Base-by-base conservation (phyloP, 805 yeast species). In the Yarrowia deformans region DNA sequence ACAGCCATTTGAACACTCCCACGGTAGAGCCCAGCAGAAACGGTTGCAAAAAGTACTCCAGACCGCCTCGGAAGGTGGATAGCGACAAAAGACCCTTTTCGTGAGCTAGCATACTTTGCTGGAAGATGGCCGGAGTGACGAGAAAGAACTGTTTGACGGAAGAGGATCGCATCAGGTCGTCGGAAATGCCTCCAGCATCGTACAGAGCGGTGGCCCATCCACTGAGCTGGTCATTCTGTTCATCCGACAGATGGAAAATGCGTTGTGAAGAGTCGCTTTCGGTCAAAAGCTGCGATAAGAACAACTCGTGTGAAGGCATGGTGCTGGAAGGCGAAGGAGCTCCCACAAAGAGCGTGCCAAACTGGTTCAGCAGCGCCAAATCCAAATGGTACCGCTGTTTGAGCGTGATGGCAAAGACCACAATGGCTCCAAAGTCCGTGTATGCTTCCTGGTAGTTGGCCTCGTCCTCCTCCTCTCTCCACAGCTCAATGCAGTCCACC, bases 31-130 rank as follows among this genome's bases (percentile, higher is more conserved):
- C 81, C 1, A 90, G 81, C 72, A 94, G 81, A 71, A 91, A 90
- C 2, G 91, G 90, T 74, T 93, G 97, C 55, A 90, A 81, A 72
- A 94, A 90, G 74, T 93, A 92, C 74, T 93, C 98, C 43, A 94
- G 81, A 0, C 97, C 98, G 69, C 90, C 90, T 60, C 83, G 83
- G 49, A 92, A 80, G 5, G 87, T 84, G 4, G 87, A 88, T 10
- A 83, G 76, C 72, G 87, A 89, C 3, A 91, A 81, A 14, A 85
- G 78, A 1, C 85, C 86, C 32, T 83, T 77, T 29, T 84, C 83
- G 63, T 86, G 81, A 0, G 96, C 90, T 16, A 83, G 76, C 13
- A 91, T 81, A 0, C 91, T 88, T 75, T 91, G 93, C 71, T 87
- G 87, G 74, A 91, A 86, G 35, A 94, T 85, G 4, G 85, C 81